These are phyloP conservation scores for Xylariaceae sp. DNA, from an alignment of 2,329 filamentous ascomycete species.

Conservation along the genomic window DNA sequence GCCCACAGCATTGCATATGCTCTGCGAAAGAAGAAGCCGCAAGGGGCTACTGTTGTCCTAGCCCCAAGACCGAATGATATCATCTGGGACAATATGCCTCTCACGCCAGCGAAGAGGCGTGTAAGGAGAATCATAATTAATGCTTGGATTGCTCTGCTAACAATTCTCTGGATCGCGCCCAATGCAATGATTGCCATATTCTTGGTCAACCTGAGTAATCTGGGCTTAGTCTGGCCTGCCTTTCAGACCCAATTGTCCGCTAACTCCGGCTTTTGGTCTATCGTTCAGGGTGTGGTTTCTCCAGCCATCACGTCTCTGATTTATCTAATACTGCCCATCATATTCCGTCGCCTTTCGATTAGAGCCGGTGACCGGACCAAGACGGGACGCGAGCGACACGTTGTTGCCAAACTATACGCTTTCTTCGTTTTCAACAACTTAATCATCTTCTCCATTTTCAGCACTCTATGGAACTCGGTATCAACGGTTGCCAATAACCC, in stretches of 20 bases:
- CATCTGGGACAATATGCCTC: constrained; percentile 90
- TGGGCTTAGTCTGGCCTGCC: constrained; percentile 76
- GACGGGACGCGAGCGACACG: constrained; percentile 87
- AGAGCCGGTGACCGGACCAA: constrained; percentile 88
- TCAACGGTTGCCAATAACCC: constrained; percentile 64
- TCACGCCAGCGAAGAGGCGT: constrained; percentile 68
- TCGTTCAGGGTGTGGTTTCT: constrained; percentile 89
- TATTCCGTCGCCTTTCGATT: constrained; percentile 86
- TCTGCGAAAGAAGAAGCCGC: constrained; percentile 77
- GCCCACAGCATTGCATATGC: constrained; percentile 86
- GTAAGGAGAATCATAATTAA: constrained; percentile 79
- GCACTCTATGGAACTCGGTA: constrained; percentile 76
- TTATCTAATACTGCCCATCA: constrained; percentile 84
- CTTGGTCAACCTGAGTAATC: constrained; percentile 79
- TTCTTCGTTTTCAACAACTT: constrained; percentile 99
- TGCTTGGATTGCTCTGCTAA: constrained; percentile 80
- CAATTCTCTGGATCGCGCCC: constrained; percentile 83
- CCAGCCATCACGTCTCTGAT: constrained; percentile 85
- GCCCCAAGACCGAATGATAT: constrained; percentile 89
- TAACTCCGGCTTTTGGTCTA: constrained; percentile 73
- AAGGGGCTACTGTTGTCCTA: constrained; percentile 74
- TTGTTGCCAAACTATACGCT: constrained; percentile 84
- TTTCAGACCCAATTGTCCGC: constrained; percentile 68
- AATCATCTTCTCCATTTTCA: constrained; percentile 90
- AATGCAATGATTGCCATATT: constrained; percentile 96